Evolutionary conservation across 805 yeast species (phyloP).

Genomic region (Barnettozyma wickerhamii): DNA sequence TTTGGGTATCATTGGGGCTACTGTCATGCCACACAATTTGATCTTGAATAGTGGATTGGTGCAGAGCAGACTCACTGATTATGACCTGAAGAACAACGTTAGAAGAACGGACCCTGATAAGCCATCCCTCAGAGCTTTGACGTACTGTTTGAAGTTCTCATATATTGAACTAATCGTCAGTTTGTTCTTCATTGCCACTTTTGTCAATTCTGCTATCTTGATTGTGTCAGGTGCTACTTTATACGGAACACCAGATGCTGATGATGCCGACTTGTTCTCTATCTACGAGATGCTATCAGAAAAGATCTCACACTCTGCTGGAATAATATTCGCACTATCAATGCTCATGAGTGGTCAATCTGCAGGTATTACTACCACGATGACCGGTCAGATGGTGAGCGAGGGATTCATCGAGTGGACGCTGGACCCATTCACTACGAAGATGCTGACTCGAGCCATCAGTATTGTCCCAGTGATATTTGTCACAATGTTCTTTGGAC

Average conservation of each 20-base stretch:
- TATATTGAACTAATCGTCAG: constrained; percentile 81
- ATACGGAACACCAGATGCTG: constrained; percentile 57
- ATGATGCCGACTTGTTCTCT: constrained; percentile 77
- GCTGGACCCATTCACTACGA: constrained; percentile 75
- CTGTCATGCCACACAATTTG: constrained; percentile 91
- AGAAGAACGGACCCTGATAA: constrained; percentile 40
- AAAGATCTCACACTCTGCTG: constrained; percentile 82
- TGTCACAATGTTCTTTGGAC: constrained; percentile 68
- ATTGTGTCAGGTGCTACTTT: constrained; percentile 91
- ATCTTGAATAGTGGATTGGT: constrained; percentile 85
- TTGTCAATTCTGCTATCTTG: constrained; percentile 85
- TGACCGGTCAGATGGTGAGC: constrained; percentile 91
- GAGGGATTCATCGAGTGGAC: constrained; percentile 85
- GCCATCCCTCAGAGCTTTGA: constrained; percentile 78
- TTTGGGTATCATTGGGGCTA: constrained; percentile 86
- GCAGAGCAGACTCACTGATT: constrained; percentile 77
- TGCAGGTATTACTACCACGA: constrained; percentile 91
- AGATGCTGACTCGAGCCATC: constrained; percentile 74
- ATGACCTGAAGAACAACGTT: constrained; percentile 54
- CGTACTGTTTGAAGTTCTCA: constrained; percentile 74
- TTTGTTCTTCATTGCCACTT: constrained; percentile 81
- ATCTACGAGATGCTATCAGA: constrained; percentile 66
- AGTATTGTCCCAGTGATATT: constrained; percentile 83
- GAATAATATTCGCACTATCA: constrained; percentile 83
- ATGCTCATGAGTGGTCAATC: constrained; percentile 88